These are phyloP conservation scores for Verticillium zaregamsianum DNA, from an alignment of 2,329 filamentous ascomycete genomes.

Conservation along the genomic window DNA sequence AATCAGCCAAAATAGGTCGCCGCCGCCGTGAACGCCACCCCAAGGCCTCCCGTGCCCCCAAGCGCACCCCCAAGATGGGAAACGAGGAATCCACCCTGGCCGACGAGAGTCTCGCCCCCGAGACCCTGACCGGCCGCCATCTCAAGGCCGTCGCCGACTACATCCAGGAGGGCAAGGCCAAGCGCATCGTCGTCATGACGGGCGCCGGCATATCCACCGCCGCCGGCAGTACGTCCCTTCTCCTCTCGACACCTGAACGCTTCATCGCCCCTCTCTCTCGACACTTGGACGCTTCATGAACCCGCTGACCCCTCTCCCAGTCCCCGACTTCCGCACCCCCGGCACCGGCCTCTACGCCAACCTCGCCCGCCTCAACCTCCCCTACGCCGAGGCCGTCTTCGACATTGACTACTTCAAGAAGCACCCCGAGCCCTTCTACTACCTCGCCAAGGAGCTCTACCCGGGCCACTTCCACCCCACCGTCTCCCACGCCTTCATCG, in stretches of 20 bases:
- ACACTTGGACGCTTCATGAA: neutral
- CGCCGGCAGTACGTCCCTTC: conserved; percentile 49
- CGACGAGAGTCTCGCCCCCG: conserved; percentile 59
- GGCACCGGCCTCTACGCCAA: conserved; percentile 93
- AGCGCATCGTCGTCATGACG: conserved; percentile 80
- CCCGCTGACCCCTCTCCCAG: conserved; percentile 40
- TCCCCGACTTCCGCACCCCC: conserved; percentile 93
- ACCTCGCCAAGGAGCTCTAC: conserved; percentile 86
- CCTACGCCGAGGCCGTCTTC: conserved; percentile 89
- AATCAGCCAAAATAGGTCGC: conserved; percentile 33
- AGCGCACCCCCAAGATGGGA: conserved; percentile 63
- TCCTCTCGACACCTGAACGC: too few relatives aligned
- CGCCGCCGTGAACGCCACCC: conserved; percentile 30
- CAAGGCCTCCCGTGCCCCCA: conserved; percentile 25
- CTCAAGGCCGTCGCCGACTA: conserved; percentile 74
- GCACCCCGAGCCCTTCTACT: conserved; percentile 87
- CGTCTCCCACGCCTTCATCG: conserved; percentile 84
- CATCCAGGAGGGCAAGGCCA: conserved; percentile 65
- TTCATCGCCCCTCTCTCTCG: neutral
- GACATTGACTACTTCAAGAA: conserved; percentile 84
- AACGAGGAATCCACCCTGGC: conserved; percentile 72
- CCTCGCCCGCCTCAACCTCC: conserved; percentile 77
- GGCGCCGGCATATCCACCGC: conserved; percentile 84
- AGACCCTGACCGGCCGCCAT: conserved; percentile 63
- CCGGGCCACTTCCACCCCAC: conserved; percentile 87